Base-by-base conservation (phyloP, 228 moss, liverwort and hornwort genomes). In the Sphagnum fallax region DNA sequence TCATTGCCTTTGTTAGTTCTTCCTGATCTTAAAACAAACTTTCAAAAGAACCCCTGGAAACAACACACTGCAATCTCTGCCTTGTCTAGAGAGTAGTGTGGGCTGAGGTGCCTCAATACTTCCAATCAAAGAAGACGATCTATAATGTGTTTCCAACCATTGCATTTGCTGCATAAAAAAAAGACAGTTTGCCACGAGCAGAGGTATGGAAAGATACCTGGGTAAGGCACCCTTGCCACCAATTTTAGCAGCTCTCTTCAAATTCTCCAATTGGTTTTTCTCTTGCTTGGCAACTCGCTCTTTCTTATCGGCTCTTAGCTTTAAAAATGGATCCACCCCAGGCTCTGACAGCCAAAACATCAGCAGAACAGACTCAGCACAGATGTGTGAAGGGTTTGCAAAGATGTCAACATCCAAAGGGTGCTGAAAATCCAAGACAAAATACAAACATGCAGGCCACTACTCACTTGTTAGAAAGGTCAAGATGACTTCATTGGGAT, bases 141-240 rank as follows among this genome's bases (percentile, higher is more conserved):
- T 32, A 32, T 32, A 32, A 32, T 32, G 32, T 32, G 32, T 32
- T 32, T 32, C 2, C 2, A 1, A 32, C 32, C 32, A 32, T 32
- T 32, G 32, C 32, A 32, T 32, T 32, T 32, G 32, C 32, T 32
- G 32, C 32, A 32, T 2, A 32, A 2, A 32, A 32, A 32, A 32
- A 32, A 32, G 32, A 32, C 32, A 32, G 2, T 32, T 32, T 32
- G 32, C 32, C 32, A 32, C 32, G 2, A 32, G 32, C 32, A 32
- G 32, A 32, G 32, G 32, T 32, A 32, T 32, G 32, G 32, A 8
- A 5, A 5, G 18, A 57, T 55, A 92, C 97, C 91, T 98, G 47
- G 98, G 94, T 53, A 98, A 89, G 50, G 98, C 98, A 59, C 90
- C 90, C 79, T 93, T 90, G 77, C 98, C 98, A 75, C 98, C 98